Evolutionary conservation across 768 basidiomycete genomes (phyloP).

Genomic region (Kwoniella sp.): DNA sequence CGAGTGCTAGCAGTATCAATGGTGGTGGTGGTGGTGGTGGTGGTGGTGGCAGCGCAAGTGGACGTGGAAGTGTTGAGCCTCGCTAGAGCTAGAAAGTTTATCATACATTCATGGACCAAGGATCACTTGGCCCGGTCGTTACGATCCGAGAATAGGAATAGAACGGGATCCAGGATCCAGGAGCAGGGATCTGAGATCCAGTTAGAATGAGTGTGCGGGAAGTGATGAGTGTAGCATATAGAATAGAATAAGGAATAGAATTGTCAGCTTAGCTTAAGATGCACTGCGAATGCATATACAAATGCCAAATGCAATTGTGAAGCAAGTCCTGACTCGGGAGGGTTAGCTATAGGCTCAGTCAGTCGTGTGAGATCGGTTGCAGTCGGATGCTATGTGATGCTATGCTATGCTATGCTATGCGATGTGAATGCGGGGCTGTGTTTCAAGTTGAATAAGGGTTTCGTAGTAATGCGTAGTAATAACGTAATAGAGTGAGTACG

Average conservation of each 20-base stretch:
- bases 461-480: too few relatives aligned
- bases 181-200: not conserved
- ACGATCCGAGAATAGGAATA: too few relatives aligned
- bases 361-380: too few relatives aligned
- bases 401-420: not conserved
- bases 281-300: not conserved
- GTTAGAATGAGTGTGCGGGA: too few relatives aligned
- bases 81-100: not conserved
- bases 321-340: too few relatives aligned
- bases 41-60: not conserved
- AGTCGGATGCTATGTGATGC: not conserved
- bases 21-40: not conserved
- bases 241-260: not conserved
- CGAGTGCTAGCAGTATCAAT: not conserved
- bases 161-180: too few relatives aligned
- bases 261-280: not conserved
- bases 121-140: too few relatives aligned
- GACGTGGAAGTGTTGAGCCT: constrained; percentile 19
- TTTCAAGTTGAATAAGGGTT: constrained; percentile 9
- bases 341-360: too few relatives aligned
- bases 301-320: not conserved
- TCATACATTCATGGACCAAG: not conserved
- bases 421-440: constrained; percentile 8
- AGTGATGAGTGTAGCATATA: constrained; percentile 23
- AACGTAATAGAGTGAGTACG: too few relatives aligned